These are phyloP conservation scores for Lachnellula arida DNA, from an alignment of 2,329 filamentous ascomycete genomes.

Conservation along the genomic window DNA sequence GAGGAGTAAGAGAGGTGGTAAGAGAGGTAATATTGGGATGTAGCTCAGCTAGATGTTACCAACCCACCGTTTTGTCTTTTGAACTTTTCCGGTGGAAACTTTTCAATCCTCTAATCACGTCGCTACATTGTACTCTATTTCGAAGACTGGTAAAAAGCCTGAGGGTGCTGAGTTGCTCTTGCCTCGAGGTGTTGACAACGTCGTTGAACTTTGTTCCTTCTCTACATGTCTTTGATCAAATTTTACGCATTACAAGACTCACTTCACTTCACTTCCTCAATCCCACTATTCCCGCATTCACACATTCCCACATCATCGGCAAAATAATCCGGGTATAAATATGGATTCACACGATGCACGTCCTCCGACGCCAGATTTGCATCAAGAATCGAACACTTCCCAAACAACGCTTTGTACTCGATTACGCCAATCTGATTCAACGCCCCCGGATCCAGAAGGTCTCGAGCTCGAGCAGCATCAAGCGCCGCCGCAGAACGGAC, in stretches of 20 bases:
- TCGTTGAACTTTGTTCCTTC: too few species aligned
- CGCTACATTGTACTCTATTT: background rate
- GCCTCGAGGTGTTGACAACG: too few species aligned
- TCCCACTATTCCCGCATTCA: background rate
- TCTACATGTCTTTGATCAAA: too few species aligned
- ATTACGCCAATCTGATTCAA: background rate
- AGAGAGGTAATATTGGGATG: constrained; percentile 60
- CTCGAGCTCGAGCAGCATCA: background rate
- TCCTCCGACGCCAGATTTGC: background rate
- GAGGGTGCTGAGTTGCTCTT: too few species aligned
- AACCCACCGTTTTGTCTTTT: background rate
- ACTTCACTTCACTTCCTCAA: background rate
- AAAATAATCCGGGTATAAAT: background rate
- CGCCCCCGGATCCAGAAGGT: background rate
- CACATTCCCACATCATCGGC: background rate
- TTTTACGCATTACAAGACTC: background rate
- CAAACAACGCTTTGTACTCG: background rate
- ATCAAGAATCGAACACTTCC: background rate
- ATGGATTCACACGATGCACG: background rate
- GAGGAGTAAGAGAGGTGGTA: constrained; percentile 77
- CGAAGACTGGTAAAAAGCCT: too few species aligned
- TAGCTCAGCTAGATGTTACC: constrained; percentile 10
- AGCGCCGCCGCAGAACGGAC: background rate
- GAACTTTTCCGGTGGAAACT: background rate
- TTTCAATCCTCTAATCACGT: background rate